These are phyloP conservation scores for Xerocomus nothofagi DNA, from an alignment of 1,284 basidiomycete genomes.

Conservation along the genomic window DNA sequence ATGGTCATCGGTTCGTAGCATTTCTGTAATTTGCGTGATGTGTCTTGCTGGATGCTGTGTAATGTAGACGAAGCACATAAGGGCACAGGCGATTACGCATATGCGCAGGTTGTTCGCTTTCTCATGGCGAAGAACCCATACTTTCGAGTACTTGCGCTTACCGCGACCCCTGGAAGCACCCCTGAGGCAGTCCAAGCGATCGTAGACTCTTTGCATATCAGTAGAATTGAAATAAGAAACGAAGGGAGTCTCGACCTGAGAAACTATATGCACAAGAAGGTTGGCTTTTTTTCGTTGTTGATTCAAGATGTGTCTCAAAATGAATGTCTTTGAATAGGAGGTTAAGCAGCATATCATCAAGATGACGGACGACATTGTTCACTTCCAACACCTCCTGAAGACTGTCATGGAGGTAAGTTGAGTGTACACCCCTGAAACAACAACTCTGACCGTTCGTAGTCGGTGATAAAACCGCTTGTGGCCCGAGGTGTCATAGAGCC, in stretches of 20 bases:
- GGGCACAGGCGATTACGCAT: slow-evolving; percentile 92
- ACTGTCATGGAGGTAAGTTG: slow-evolving; percentile 72
- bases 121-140: slow-evolving; percentile 94
- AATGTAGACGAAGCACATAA: slow-evolving; percentile 90
- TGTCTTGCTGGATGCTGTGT: slow-evolving; percentile 5
- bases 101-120: slow-evolving; percentile 85
- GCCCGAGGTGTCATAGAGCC: slow-evolving; percentile 32
- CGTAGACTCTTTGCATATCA: slow-evolving; percentile 96
- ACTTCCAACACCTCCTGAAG: slow-evolving; percentile 57
- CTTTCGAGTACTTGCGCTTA: slow-evolving; percentile 91
- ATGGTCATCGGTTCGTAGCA: slow-evolving; percentile 71
- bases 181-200: slow-evolving; percentile 87
- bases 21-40: not conserved
- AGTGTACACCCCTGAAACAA: not conserved
- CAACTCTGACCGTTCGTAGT: slow-evolving; percentile 32
- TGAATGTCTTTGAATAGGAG: slow-evolving; percentile 41
- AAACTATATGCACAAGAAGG: slow-evolving; percentile 89
- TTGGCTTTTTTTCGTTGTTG: slow-evolving; percentile 25
- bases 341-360: slow-evolving; percentile 70
- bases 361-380: slow-evolving; percentile 61
- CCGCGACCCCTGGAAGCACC: slow-evolving; percentile 91
- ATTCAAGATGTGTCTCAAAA: not conserved
- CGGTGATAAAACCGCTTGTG: slow-evolving; percentile 40
- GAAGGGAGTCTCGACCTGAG: slow-evolving; percentile 89
- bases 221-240: slow-evolving; percentile 92